A percentile compares a stretch with the other conserved stretches of the same genome.
Conservation (phyloP, 2,329 filamentous ascomycete genomes). For the Cercospora sp. region DNA sequence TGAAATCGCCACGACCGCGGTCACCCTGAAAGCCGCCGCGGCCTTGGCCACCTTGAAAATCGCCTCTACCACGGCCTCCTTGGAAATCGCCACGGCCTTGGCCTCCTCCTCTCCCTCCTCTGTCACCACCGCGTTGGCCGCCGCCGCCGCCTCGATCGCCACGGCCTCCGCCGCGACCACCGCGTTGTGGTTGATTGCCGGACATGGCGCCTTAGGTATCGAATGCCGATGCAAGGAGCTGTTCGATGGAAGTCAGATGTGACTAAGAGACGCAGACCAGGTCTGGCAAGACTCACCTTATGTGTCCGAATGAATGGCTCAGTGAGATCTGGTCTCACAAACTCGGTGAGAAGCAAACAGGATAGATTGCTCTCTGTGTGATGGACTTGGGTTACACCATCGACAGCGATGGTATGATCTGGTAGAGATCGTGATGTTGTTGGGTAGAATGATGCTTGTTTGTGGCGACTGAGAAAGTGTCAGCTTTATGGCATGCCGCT, state of each 20-base stretch:
- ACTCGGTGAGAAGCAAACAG: conserved; percentile 3
- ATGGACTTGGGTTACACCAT: not conserved
- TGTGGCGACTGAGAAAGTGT: not conserved
- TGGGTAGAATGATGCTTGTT: not conserved
- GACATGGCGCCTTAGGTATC: conserved; percentile 21
- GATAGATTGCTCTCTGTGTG: not conserved
- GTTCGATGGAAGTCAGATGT: not conserved
- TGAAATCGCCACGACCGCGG: conserved; percentile 29
- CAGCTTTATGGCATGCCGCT: not conserved
- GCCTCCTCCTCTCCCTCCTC: conserved; percentile 18
- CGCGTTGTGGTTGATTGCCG: conserved; percentile 24
- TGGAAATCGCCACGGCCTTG: conserved; percentile 16
- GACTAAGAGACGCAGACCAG: not conserved
- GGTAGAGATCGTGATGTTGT: not conserved
- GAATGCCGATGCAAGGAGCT: conserved; percentile 2
- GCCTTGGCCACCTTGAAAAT: conserved; percentile 22
- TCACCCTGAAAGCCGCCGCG: conserved; percentile 29
- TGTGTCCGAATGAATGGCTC: conserved; percentile 23
- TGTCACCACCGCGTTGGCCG: conserved; percentile 15
- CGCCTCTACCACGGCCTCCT: conserved; percentile 17
- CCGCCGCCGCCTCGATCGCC: conserved; percentile 14
- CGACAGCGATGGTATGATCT: not conserved
- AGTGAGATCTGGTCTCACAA: conserved; percentile 17
- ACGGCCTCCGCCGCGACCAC: conserved; percentile 17
- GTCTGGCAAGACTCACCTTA: not conserved